Percentiles rank a stretch among this genome's conserved stretches.
Evolutionary conservation across 164 flowering plant genomes (phyloP).

Genomic region (Pachysandra terminalis): DNA sequence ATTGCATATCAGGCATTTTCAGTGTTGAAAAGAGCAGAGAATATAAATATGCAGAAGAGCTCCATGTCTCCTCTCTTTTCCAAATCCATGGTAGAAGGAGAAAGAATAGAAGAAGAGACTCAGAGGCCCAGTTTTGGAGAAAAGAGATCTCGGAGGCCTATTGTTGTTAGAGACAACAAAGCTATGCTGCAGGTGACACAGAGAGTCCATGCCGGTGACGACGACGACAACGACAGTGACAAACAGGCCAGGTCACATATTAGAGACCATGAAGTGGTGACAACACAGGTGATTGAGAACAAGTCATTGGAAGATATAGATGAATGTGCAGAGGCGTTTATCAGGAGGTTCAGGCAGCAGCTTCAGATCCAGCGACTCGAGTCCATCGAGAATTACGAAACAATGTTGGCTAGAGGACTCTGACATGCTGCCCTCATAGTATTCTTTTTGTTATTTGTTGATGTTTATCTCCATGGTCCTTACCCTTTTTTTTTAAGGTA

Average conservation of each 20-base stretch:
- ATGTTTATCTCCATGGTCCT: too few species aligned
- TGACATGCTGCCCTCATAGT: too few species aligned
- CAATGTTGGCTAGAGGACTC: constrained; percentile 61
- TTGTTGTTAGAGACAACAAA: too few species aligned
- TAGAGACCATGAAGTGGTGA: constrained; percentile 2
- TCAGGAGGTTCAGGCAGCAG: constrained; percentile 60
- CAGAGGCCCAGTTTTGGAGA: neutral
- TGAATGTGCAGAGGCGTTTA: constrained; percentile 69
- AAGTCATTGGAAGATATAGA: constrained; percentile 49
- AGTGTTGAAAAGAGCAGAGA: too few species aligned
- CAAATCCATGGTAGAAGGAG: neutral
- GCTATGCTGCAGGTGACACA: too few species aligned
- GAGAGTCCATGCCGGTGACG: too few species aligned
- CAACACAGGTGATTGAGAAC: constrained; percentile 31
- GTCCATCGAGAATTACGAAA: constrained; percentile 64
- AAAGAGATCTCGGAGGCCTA: constrained; percentile 4
- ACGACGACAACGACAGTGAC: too few species aligned
- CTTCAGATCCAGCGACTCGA: constrained; percentile 65
- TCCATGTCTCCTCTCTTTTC: constrained; percentile 1
- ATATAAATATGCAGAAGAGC: constrained; percentile 3
- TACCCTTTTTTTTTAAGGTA: too few species aligned
- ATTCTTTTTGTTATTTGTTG: too few species aligned
- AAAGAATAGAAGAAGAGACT: constrained; percentile 2
- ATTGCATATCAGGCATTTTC: too few species aligned
- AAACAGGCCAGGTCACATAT: too few species aligned